Evolutionary conservation across 2,329 filamentous ascomycete species (phyloP), one percentile per base, ranked within the genome.

Genomic region (Neonectria coccinea): DNA sequence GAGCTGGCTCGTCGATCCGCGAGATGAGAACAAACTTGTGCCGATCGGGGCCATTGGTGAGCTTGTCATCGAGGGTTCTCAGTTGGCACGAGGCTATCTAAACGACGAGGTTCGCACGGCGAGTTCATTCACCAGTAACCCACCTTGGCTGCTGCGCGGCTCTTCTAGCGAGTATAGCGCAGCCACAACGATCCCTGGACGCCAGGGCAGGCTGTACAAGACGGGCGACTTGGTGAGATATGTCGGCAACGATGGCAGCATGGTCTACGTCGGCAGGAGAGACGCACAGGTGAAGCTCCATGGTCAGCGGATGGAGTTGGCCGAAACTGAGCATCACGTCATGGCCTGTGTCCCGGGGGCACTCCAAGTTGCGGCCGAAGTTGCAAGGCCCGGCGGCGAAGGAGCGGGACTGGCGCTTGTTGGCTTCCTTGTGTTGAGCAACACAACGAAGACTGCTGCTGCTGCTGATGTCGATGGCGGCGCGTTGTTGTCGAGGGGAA

Each of bases 231-330:
- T 59, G 27, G 73, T 66, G 5, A 70, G 75, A 1, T 71, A 63
- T 29, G 56, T 36, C 33, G 33, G 72, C 0, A 66, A 64, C 0
- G 73, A 76, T 51, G 69, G 70, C 1, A 45, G 65, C 1, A 42
- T 77, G 2, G 75, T 75, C 47, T 76, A 75, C 50, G 60, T 77
- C 1, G 74, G 75, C 1, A 71, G 76, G n/a, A 70, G 72, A 2
- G 75, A 78, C 22, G 51, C 59, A 12, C 74, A 77, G 47, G 63
- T 76, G 52, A 78, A 78, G 61, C 65, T 78, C 12, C 70, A 74
- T 18, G 75, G 76, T 9, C 70, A 78, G 10, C 72, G 76, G 3
- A 54, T 78, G 33, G 77, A 79, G 56, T 55, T 73, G 1, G 70
- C 59, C 0, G 76, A 79, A 33, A 70, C 77, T 2, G 75, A 78